phyloP scores from a whole-genome alignment of 1,284 basidiomycete genomes.

The Moniliophthora roreri region DNA sequence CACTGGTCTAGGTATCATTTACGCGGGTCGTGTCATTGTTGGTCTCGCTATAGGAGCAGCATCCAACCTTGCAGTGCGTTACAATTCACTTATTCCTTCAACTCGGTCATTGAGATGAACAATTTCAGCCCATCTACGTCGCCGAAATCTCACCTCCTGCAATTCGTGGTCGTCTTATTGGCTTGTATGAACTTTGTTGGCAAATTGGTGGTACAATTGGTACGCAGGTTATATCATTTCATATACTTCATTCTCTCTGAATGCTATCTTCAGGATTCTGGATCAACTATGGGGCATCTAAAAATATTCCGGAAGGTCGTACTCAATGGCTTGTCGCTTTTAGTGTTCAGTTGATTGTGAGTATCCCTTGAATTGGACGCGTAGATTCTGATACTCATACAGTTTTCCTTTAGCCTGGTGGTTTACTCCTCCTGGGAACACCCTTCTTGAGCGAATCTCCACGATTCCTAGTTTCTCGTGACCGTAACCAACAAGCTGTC shows the following conservation, averaged over 20 bases:
- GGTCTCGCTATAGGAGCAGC: conserved; percentile 35
- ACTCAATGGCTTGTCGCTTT: conserved; percentile 50
- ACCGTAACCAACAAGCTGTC: conserved; percentile 35
- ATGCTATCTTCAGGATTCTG: conserved; percentile 34
- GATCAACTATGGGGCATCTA: conserved; percentile 46
- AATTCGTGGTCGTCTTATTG: conserved; percentile 48
- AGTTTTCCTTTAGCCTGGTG: conserved; percentile 35
- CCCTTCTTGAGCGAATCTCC: conserved; percentile 50
- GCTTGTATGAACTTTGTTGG: conserved; percentile 47
- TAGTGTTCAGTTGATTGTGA: conserved; percentile 47
- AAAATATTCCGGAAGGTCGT: conserved; percentile 32
- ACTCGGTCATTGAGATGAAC: not conserved
- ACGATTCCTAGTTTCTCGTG: conserved; percentile 46
- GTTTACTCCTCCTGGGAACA: conserved; percentile 39
- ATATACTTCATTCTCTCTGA: not conserved
- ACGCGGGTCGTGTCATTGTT: conserved; percentile 32
- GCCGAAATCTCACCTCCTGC: conserved; percentile 43
- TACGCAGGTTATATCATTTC: conserved; percentile 13
- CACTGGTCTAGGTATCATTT: conserved; percentile 33
- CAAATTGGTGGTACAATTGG: conserved; percentile 34
- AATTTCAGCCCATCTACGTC: conserved; percentile 35
- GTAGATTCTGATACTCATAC: not conserved
- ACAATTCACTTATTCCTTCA: conserved; percentile 3
- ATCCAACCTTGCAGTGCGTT: conserved; percentile 34
- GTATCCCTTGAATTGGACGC: conserved; percentile 3